These are phyloP conservation scores for Blastocystis sp. DNA, from an alignment of 352 stramenopile genomes.

Conservation along the genomic window DNA sequence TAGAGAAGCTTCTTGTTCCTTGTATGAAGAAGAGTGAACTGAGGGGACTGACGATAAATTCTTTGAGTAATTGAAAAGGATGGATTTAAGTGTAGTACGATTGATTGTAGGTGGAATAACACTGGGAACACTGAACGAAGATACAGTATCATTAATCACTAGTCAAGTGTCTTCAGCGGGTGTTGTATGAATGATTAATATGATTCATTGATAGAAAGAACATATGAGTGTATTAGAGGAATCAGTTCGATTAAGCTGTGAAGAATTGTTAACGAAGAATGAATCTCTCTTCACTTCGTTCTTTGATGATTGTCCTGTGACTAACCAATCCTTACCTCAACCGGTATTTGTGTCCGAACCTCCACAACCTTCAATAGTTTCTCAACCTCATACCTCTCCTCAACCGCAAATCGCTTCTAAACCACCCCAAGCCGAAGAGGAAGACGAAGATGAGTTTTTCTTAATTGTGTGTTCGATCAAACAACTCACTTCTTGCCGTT, in stretches of 20 bases:
- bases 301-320: neutral
- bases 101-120: neutral
- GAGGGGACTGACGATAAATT: neutral
- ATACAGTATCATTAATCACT: neutral
- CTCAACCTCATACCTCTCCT: neutral
- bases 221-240: neutral
- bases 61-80: too few species aligned
- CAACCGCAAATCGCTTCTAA: neutral
- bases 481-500: conserved; percentile 67
- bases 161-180: neutral
- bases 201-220: neutral
- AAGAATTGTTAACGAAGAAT: neutral
- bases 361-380: too few species aligned
- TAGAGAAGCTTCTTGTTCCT: neutral
- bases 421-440: neutral
- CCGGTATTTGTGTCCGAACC: neutral
- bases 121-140: neutral
- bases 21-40: neutral
- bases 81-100: neutral
- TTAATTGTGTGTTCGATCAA: conserved; percentile 41
- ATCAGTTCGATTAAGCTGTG: neutral
- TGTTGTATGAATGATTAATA: neutral
- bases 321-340: neutral
- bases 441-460: conserved; percentile 42
- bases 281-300: neutral